Percentiles rank a stretch among this genome's conserved stretches.
These are phyloP conservation scores for Fusarium duplospermum DNA, from an alignment of 2,329 filamentous ascomycete species.

Conservation along the genomic window DNA sequence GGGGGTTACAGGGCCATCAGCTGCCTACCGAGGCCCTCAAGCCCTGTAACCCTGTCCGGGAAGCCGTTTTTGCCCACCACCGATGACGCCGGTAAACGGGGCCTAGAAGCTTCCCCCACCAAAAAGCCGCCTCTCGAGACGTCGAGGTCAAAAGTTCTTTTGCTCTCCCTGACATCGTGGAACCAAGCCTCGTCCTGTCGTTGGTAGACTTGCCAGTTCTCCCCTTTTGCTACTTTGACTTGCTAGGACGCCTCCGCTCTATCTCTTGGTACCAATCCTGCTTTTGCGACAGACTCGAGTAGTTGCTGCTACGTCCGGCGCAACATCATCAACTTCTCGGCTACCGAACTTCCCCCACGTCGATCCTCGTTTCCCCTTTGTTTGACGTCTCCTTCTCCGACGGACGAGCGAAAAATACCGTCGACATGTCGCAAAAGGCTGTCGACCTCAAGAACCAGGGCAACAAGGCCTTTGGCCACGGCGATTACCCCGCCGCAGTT, in stretches of 20 bases:
- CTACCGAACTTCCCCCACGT: conserved; percentile 29
- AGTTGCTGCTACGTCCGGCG: conserved; percentile 35
- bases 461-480: conserved; percentile 89
- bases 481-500: conserved; percentile 87
- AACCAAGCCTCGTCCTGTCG: conserved; percentile 22
- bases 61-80: conserved; percentile 19
- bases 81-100: conserved; percentile 41
- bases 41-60: conserved; percentile 29
- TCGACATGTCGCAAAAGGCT: conserved; percentile 71
- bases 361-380: conserved; percentile 9
- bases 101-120: conserved; percentile 38
- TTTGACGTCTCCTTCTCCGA: conserved; percentile 2
- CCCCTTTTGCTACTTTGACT: conserved; percentile 15
- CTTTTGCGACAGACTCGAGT: conserved; percentile 22
- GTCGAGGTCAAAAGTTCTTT: conserved; percentile 40
- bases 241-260: conserved; percentile 7
- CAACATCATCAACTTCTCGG: conserved; percentile 35
- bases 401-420: conserved; percentile 14
- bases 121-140: conserved; percentile 30
- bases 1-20: conserved; percentile 7
- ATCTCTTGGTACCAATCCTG: conserved; percentile 3
- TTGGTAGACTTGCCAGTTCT: conserved; percentile 24
- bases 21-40: conserved; percentile 26
- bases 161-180: conserved; percentile 37
- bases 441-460: conserved; percentile 90